Conservation (phyloP, 225 moss, liverwort and hornwort genomes). For the Climacium dendroides region DNA sequence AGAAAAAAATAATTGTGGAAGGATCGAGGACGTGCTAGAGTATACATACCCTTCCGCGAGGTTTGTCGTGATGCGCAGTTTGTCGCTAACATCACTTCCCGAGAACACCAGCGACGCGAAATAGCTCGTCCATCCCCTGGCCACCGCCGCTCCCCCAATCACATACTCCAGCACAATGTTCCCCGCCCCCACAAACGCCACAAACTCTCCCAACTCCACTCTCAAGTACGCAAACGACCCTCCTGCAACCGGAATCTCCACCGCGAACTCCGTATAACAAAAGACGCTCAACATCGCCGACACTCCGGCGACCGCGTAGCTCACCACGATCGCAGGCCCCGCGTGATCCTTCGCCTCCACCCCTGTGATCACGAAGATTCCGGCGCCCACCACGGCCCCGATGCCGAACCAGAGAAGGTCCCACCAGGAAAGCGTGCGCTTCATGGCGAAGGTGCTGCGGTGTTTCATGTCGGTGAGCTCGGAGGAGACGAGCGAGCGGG, state of each 20-base stretch:
- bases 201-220: slow-evolving; percentile 82
- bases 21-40: neutral
- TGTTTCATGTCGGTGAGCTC: slow-evolving; percentile 20
- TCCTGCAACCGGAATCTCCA: slow-evolving; percentile 84
- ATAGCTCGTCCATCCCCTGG: slow-evolving; percentile 70
- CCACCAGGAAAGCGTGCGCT: slow-evolving; percentile 56
- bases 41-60: neutral
- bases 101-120: slow-evolving; percentile 45
- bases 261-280: slow-evolving; percentile 77
- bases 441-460: slow-evolving; percentile 43
- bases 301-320: slow-evolving; percentile 48
- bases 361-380: slow-evolving; percentile 83
- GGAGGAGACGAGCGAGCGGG: slow-evolving; percentile 21
- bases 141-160: slow-evolving; percentile 65
- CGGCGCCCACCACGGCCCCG: slow-evolving; percentile 65
- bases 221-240: slow-evolving; percentile 79
- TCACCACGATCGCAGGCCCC: slow-evolving; percentile 61
- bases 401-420: slow-evolving; percentile 83
- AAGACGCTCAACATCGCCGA: slow-evolving; percentile 80
- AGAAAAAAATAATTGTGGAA: neutral
- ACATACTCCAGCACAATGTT: slow-evolving; percentile 77
- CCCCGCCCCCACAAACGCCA: slow-evolving; percentile 73
- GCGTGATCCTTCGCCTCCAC: slow-evolving; percentile 45
- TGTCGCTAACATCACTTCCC: slow-evolving; percentile 10
- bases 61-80: slow-evolving; percentile 42